These are phyloP conservation scores for Alternaria tenuissima DNA, from an alignment of 2,329 filamentous ascomycete species.

Conservation along the genomic window DNA sequence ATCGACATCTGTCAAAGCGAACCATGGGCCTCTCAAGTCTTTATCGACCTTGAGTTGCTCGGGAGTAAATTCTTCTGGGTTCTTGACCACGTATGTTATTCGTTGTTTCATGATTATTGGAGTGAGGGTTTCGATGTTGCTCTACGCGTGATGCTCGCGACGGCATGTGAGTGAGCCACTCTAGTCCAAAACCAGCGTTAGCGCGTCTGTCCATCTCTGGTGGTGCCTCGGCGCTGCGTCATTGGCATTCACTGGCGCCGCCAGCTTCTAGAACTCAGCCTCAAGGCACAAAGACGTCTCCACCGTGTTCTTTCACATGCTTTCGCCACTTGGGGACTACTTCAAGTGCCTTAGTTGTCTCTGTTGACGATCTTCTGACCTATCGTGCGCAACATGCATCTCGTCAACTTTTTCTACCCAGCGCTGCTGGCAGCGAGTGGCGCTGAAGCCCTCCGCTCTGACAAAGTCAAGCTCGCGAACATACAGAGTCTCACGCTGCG, in stretches of 20 bases:
- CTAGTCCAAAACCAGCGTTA: not conserved
- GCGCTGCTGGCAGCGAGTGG: constrained; percentile 43
- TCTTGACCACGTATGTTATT: constrained; percentile 77
- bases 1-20: no score
- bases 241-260: constrained; percentile 13
- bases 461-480: constrained; percentile 67
- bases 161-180: not conserved
- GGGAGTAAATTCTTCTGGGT: constrained; percentile 71
- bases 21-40: no score
- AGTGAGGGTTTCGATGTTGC: not conserved
- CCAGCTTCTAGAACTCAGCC: constrained; percentile 26
- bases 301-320: constrained; percentile 39
- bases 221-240: constrained; percentile 11
- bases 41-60: constrained; percentile 46
- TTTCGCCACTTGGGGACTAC: constrained; percentile 29
- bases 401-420: constrained; percentile 39
- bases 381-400: constrained; percentile 39
- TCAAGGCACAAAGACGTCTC: constrained; percentile 6
- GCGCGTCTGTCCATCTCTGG: no score
- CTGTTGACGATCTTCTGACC: not conserved
- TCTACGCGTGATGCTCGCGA: constrained; percentile 13
- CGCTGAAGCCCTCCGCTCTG: constrained; percentile 44
- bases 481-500: constrained; percentile 83
- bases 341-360: not conserved
- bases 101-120: constrained; percentile 69